These are phyloP conservation scores for Trichoderma lentiforme DNA, from an alignment of 2,329 filamentous ascomycete genomes.

Conservation along the genomic window DNA sequence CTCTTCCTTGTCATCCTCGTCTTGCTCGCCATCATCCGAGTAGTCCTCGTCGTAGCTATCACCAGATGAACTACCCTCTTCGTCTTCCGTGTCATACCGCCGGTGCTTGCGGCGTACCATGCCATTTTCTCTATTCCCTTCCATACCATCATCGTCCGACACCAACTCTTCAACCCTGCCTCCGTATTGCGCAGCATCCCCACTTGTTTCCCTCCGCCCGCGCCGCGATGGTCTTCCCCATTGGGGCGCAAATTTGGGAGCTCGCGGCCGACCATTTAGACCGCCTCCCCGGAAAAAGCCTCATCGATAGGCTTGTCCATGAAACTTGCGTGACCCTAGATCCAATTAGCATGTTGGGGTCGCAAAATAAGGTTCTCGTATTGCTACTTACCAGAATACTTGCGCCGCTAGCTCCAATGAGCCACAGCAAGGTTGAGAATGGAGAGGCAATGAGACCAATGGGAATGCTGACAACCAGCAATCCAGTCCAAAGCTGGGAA, in stretches of 20 bases:
- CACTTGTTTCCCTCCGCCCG: slow-evolving; percentile 62
- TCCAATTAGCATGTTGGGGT: background rate
- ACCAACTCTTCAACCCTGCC: slow-evolving; percentile 64
- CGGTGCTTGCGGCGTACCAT: slow-evolving; percentile 39
- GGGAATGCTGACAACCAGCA: slow-evolving; percentile 79
- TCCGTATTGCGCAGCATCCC: slow-evolving; percentile 39
- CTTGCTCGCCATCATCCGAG: slow-evolving; percentile 31
- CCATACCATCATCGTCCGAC: slow-evolving; percentile 57
- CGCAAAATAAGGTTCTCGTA: background rate
- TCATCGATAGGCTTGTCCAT: slow-evolving; percentile 99
- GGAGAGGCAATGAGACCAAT: slow-evolving; percentile 82
- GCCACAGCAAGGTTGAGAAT: slow-evolving; percentile 83
- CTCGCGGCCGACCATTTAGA: slow-evolving; percentile 99
- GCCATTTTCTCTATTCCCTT: slow-evolving; percentile 43
- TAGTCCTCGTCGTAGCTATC: slow-evolving; percentile 34
- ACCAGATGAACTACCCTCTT: slow-evolving; percentile 26
- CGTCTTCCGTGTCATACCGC: slow-evolving; percentile 30
- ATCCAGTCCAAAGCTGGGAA: slow-evolving; percentile 88
- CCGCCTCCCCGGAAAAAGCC: slow-evolving; percentile 99
- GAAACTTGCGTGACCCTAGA: slow-evolving; percentile 77
- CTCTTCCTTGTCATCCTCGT: slow-evolving; percentile 57
- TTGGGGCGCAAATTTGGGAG: slow-evolving; percentile 89
- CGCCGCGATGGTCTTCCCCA: slow-evolving; percentile 99
- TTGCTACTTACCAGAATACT: slow-evolving; percentile 59
- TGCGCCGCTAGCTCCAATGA: slow-evolving; percentile 92